Evolutionary conservation across 2,329 filamentous ascomycete species (phyloP), one percentile per base, ranked within the genome.

Genomic region (Aspergillus fumigatus): DNA sequence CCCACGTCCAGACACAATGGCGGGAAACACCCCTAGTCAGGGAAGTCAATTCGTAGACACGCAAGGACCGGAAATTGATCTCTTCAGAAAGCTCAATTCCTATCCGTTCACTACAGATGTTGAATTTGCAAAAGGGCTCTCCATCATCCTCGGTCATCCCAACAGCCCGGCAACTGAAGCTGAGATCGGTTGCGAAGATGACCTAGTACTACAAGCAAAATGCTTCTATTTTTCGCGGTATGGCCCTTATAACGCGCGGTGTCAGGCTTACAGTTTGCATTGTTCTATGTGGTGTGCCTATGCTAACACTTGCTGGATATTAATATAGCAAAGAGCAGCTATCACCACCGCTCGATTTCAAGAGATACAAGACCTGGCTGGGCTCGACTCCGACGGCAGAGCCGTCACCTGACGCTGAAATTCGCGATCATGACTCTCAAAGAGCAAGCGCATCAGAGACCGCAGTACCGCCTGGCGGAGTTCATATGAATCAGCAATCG

Each of bases 281-380:
- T 17, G 14, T 17, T 17, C 7, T 14, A 38, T 38, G 32, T 45
- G 9, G 14, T 23, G 47, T 38, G 23, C 17, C 54, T 14, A 50
- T 50, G 27, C 19, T 21, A 8, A 19, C 7, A 11, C 5, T 19
- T 47, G 9, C 47, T 45, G 38, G 14, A 53, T 19, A 23, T 45
- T 23, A n/a, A 19, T 27, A 19, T 49, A 76, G 75, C 43, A 78
- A 77, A 65, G 63, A 72, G 53, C 72, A 72, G 2, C 50, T 75
- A 17, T 53, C 61, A 4, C 58, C 67, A 3, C 63, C 79, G 19
- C 81, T 93, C 59, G 83, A 90, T 68, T 89, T 88, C 62, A 75
- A 83, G 53, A 75, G 75, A 51, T 94, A 92, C 75, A 86, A 87
- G 68, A 70, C 77, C 32, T 92, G 89, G 84, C 73, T 86, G 50